Percentiles rank a stretch among this genome's conserved stretches.
Evolutionary conservation across 257 asterid species (phyloP).

Genomic region (Prunella vulgaris): DNA sequence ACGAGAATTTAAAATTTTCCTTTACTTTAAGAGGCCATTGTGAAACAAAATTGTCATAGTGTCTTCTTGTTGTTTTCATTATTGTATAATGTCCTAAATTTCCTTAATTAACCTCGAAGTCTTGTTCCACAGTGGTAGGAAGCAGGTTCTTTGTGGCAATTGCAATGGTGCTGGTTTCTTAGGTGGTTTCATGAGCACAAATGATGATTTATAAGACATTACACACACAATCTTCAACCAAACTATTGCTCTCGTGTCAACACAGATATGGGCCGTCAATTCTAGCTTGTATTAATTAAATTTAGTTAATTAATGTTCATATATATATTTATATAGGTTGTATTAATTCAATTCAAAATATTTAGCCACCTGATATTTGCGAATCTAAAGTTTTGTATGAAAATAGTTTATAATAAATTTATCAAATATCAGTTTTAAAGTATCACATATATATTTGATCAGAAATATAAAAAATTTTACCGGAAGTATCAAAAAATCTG

Average conservation of each 20-base stretch:
- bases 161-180: slow-evolving; percentile 94
- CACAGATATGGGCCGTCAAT: background rate
- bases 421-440: too few species aligned
- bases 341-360: background rate
- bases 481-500: too few species aligned
- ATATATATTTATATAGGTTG: background rate
- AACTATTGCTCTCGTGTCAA: background rate
- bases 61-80: too few species aligned
- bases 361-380: background rate
- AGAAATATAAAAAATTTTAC: too few species aligned
- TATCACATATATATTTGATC: too few species aligned
- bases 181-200: slow-evolving; percentile 86
- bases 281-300: too few species aligned
- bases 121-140: slow-evolving; percentile 54
- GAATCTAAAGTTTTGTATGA: too few species aligned
- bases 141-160: slow-evolving; percentile 68
- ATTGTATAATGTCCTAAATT: too few species aligned
- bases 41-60: too few species aligned
- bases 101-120: background rate
- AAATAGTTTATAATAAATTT: too few species aligned
- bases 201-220: slow-evolving; percentile 35
- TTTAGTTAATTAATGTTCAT: background rate
- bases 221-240: background rate
- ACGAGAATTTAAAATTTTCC: too few species aligned
- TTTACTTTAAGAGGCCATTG: too few species aligned